phyloP scores from a whole-genome alignment of 2,329 filamentous ascomycete genomes.

The Zasmidium cellare region DNA sequence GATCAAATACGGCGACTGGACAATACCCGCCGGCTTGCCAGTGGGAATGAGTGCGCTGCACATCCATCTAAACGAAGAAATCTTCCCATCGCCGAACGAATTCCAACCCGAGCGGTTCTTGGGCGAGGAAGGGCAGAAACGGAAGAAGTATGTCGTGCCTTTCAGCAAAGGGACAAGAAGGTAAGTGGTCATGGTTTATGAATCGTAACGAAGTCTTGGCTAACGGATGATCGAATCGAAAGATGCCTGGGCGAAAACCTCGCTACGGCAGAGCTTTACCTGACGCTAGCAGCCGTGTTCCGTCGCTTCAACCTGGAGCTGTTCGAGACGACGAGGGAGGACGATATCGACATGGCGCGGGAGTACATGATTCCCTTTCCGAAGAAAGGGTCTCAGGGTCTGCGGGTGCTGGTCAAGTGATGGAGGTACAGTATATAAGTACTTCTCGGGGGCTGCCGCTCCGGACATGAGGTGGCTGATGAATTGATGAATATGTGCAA shows the following conservation, averaged over 20 bases:
- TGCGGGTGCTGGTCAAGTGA: not conserved
- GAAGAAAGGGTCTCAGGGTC: not conserved
- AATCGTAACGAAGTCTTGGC: not conserved
- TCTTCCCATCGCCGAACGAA: conserved; percentile 15
- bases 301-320: not conserved
- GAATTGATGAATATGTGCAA: not conserved
- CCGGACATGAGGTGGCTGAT: no score
- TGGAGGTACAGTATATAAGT: no score
- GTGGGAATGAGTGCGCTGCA: not conserved
- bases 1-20: not conserved
- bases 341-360: not conserved
- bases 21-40: not conserved
- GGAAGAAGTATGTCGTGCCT: not conserved
- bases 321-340: not conserved
- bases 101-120: conserved; percentile 18
- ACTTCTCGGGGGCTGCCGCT: no score
- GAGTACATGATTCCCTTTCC: no score
- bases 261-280: not conserved
- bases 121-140: not conserved
- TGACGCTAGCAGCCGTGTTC: not conserved
- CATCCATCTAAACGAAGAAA: not conserved
- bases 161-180: not conserved
- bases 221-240: not conserved
- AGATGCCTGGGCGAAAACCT: not conserved
- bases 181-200: not conserved